These are phyloP conservation scores for Penicillium palitans DNA, from an alignment of 2,329 filamentous ascomycete genomes.

Conservation along the genomic window DNA sequence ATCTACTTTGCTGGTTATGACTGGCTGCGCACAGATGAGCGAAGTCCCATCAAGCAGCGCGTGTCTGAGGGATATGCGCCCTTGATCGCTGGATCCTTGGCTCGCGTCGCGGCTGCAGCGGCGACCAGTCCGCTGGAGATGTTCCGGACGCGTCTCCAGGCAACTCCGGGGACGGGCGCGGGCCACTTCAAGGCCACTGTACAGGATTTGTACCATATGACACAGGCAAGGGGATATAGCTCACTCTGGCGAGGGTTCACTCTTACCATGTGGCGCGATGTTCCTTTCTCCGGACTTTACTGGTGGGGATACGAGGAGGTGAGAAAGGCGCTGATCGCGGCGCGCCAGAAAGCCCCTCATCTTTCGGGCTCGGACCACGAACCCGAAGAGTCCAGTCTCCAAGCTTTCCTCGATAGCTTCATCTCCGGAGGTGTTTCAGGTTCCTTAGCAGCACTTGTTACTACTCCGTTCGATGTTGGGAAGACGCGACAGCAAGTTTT, in stretches of 20 bases:
- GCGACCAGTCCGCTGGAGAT: constrained; percentile 90
- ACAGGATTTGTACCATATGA: constrained; percentile 74
- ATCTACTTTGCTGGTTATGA: constrained; percentile 99
- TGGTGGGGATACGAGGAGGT: constrained; percentile 97
- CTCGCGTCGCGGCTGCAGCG: constrained; percentile 76
- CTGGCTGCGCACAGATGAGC: constrained; percentile 74
- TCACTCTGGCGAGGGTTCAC: constrained; percentile 89
- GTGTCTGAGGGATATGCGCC: constrained; percentile 73
- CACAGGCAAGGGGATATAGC: constrained; percentile 70
- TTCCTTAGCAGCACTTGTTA: constrained; percentile 80
- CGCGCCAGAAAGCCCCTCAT: constrained; percentile 54
- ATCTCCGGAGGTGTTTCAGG: constrained; percentile 81
- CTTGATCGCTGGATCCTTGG: constrained; percentile 74
- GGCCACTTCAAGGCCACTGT: constrained; percentile 79
- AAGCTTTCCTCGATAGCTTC: constrained; percentile 84
- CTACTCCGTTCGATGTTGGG: constrained; percentile 94
- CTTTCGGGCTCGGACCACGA: constrained; percentile 59
- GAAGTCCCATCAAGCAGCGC: constrained; percentile 67
- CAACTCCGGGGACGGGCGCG: constrained; percentile 58
- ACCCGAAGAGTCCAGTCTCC: constrained; percentile 46
- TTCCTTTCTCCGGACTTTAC: constrained; percentile 94
- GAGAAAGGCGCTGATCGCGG: constrained; percentile 68
- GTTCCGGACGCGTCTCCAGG: constrained; percentile 89
- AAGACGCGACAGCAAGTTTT: constrained; percentile 92
- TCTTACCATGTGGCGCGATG: constrained; percentile 92